Conservation (phyloP, 768 basidiomycete species). For the Mycena maculata region DNA sequence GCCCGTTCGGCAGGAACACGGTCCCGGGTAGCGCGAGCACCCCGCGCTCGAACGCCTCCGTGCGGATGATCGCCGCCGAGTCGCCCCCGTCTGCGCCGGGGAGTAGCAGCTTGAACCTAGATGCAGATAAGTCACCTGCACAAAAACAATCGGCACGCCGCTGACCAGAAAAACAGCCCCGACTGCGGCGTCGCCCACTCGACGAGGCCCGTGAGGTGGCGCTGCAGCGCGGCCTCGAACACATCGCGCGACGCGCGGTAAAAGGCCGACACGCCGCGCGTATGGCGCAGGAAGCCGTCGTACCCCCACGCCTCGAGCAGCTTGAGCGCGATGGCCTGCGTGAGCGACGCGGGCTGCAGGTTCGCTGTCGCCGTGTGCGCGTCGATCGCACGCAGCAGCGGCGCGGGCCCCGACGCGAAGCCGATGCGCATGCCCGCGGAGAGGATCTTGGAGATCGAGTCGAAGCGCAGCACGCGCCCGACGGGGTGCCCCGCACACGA, state of each 20-base stretch:
- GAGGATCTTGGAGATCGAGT: slow-evolving; percentile 88
- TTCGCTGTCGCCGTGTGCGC: slow-evolving; percentile 73
- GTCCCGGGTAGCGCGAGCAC: slow-evolving; percentile 92
- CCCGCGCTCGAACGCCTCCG: slow-evolving; percentile 80
- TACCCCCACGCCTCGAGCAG: slow-evolving; percentile 80
- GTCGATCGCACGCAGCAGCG: slow-evolving; percentile 71
- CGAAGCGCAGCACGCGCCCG: slow-evolving; percentile 89
- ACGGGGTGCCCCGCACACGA: slow-evolving; percentile 52
- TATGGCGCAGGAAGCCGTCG: slow-evolving; percentile 79
- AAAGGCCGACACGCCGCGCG: slow-evolving; percentile 74
- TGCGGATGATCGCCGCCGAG: slow-evolving; percentile 77
- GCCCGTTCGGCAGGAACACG: slow-evolving; percentile 80
- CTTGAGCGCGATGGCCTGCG: slow-evolving; percentile 69
- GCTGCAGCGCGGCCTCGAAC: slow-evolving; percentile 81
- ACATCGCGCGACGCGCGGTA: slow-evolving; percentile 79
- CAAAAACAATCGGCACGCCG: background rate
- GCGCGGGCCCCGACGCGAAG: slow-evolving; percentile 80
- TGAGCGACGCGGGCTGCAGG: slow-evolving; percentile 72
- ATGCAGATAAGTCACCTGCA: background rate
- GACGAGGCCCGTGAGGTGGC: slow-evolving; percentile 80
- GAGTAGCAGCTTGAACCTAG: slow-evolving; percentile 78
- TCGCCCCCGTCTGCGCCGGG: slow-evolving; percentile 62
- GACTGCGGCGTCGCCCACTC: slow-evolving; percentile 79
- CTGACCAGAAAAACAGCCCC: slow-evolving; percentile 92
- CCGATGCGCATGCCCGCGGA: slow-evolving; percentile 85